Evolutionary conservation across 2,329 filamentous ascomycete species (phyloP).

Genomic region (Neofusicoccum sp.): DNA sequence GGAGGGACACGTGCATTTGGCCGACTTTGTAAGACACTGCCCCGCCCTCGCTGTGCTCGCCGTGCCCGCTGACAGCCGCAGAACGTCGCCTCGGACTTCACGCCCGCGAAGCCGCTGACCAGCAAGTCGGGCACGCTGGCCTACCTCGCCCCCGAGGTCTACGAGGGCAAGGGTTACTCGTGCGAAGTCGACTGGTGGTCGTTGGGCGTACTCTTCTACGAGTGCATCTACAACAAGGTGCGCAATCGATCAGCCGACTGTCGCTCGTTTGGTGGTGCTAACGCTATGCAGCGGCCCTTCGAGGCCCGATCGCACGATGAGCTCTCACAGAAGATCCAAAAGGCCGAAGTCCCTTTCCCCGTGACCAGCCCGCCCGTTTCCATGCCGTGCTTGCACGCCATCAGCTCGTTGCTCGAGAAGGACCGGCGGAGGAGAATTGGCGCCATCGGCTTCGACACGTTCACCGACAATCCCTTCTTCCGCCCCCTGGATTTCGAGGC

Average conservation of each 20-base stretch:
- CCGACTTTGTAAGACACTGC: slow-evolving; percentile 78
- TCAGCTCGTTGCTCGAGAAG: slow-evolving; percentile 77
- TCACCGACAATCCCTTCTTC: slow-evolving; percentile 89
- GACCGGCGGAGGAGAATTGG: slow-evolving; percentile 81
- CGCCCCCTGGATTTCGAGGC: slow-evolving; percentile 77
- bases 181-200: slow-evolving; percentile 98
- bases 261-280: not conserved
- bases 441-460: slow-evolving; percentile 76
- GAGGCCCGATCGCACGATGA: slow-evolving; percentile 83
- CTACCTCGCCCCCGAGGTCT: slow-evolving; percentile 94
- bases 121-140: slow-evolving; percentile 97
- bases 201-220: slow-evolving; percentile 94
- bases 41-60: not conserved
- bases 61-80: slow-evolving; percentile 46
- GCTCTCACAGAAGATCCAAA: slow-evolving; percentile 76
- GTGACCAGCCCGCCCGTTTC: slow-evolving; percentile 89
- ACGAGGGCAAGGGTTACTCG: slow-evolving; percentile 83
- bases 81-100: slow-evolving; percentile 96
- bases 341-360: slow-evolving; percentile 81
- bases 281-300: slow-evolving; percentile 70
- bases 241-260: not conserved
- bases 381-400: slow-evolving; percentile 82
- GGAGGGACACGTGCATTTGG: slow-evolving; percentile 80
- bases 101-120: slow-evolving; percentile 75
- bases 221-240: slow-evolving; percentile 99